Base-by-base conservation (phyloP, 768 basidiomycete genomes). In the Auricularia sp. region DNA sequence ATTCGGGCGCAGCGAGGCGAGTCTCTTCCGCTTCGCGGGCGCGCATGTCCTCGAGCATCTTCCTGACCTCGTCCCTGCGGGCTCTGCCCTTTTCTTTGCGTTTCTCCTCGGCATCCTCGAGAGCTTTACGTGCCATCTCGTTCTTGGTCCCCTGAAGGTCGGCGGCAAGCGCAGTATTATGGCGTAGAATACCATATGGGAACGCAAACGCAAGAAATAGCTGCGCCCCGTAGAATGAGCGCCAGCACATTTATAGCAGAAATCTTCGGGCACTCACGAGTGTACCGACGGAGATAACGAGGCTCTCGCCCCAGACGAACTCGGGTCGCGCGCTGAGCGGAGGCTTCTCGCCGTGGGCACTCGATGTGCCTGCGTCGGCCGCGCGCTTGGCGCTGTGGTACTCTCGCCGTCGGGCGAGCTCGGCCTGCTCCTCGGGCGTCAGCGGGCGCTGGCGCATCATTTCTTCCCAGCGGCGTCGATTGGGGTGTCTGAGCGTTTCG, bases 401-500 rank as follows among this genome's bases (percentile, higher is more conserved):
- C 8, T 16, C 47, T 6, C 47, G 14, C 10, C 47, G 14, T 5
- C 47, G 47, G 6, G 2, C 47, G 47, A 51, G 47, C 47, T 51
- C 47, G 2, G 21, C 21, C 47, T 51, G 11, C 21, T 51, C 47
- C 1, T 10, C 47, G 6, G 47, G 47, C 47, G 47, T 51, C 47
- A 51, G 47, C 47, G 47, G 47, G 11, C 47, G 47, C 47, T 51
- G 21, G 47, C 14, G 18, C 18, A 6, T 51, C 18, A 21, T 51
- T 18, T 42, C 39, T 7, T 42, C 12, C 39, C 39, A 42, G 8
- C 39, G 39, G 47, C 18, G 47, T 18, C 18, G 47, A 18, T 18
- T 16, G 6, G 47, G 47, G 21, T 51, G 47, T 18, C 72, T 75
- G 3, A 88, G 77, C 21, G 75, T 68, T 44, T 87, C 84, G 66